A percentile compares a stretch with the other conserved stretches of the same genome.
Conservation (phyloP, 805 yeast species). For the Wickerhamiella kazuoi region DNA sequence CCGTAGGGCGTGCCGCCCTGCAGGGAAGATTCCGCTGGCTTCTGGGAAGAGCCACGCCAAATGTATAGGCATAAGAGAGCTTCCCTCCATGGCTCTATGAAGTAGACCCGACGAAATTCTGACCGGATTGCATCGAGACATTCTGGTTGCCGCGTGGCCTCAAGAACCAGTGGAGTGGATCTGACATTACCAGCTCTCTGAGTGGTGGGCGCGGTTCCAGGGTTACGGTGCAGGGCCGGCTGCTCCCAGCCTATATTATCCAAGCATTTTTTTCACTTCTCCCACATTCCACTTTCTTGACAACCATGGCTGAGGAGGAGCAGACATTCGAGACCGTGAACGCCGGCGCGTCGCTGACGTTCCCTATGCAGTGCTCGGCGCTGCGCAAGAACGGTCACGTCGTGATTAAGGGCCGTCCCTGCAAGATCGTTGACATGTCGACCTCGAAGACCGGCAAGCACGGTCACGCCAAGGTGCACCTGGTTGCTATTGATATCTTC, state of each 20-base stretch:
- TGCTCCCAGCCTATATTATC: neutral
- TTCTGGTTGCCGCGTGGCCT: no score
- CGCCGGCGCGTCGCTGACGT: slow-evolving; percentile 97
- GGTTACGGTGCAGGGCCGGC: no score
- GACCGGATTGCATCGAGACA: no score
- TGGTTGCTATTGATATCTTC: slow-evolving; percentile 97
- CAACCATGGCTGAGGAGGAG: slow-evolving; percentile 26
- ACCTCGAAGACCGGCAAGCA: slow-evolving; percentile 99
- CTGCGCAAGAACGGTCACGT: slow-evolving; percentile 99
- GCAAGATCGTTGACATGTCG: slow-evolving; percentile 99
- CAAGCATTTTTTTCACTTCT: neutral
- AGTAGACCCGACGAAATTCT: no score
- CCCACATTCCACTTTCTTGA: neutral
- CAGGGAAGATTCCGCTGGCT: no score
- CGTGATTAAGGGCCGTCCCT: slow-evolving; percentile 96
- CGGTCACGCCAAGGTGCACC: slow-evolving; percentile 99
- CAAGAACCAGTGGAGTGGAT: no score
- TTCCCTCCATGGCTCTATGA: no score
- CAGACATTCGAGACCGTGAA: slow-evolving; percentile 95
- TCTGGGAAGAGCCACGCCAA: no score
- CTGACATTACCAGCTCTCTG: no score
- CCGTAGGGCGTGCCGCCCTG: no score
- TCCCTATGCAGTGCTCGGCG: slow-evolving; percentile 99
- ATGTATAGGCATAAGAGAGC: no score
- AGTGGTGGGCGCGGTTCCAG: no score